Conservation (phyloP, 1,139 yeast species). For the Scheffersomyces quercinus region DNA sequence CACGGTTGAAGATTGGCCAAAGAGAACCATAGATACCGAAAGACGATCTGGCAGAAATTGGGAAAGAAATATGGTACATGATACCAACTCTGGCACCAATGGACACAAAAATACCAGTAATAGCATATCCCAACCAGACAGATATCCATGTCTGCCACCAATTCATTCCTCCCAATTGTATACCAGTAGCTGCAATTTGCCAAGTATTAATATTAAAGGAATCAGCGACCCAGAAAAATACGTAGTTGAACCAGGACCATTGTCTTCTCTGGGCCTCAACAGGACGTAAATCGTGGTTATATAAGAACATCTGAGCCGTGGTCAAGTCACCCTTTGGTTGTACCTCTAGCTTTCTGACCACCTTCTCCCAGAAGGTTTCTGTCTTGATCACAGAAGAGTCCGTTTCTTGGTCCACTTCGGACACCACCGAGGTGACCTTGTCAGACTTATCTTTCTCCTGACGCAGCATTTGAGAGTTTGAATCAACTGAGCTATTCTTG, state of each 20-base stretch:
- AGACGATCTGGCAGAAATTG: slow-evolving; percentile 69
- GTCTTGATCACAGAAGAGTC: too few species aligned
- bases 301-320: slow-evolving; percentile 57
- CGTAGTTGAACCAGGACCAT: slow-evolving; percentile 82
- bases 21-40: slow-evolving; percentile 78
- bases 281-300: slow-evolving; percentile 74
- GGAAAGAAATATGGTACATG: slow-evolving; percentile 74
- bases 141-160: slow-evolving; percentile 93
- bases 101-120: slow-evolving; percentile 63
- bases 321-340: slow-evolving; percentile 37
- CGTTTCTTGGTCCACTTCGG: too few species aligned
- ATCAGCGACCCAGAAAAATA: slow-evolving; percentile 84
- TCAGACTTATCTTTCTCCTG: too few species aligned
- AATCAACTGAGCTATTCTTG: too few species aligned
- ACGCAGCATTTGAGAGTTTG: too few species aligned
- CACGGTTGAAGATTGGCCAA: slow-evolving; percentile 81
- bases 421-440: too few species aligned
- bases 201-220: slow-evolving; percentile 86
- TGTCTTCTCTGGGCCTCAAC: slow-evolving; percentile 67
- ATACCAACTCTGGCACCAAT: slow-evolving; percentile 72
- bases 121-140: slow-evolving; percentile 71
- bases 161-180: slow-evolving; percentile 63
- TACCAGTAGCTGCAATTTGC: slow-evolving; percentile 87
- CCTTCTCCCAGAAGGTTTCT: slow-evolving; percentile 3
- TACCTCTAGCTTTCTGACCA: slow-evolving; percentile 15